These are phyloP conservation scores for Datura wrightii DNA, from an alignment of 257 asterid species.

Conservation along the genomic window DNA sequence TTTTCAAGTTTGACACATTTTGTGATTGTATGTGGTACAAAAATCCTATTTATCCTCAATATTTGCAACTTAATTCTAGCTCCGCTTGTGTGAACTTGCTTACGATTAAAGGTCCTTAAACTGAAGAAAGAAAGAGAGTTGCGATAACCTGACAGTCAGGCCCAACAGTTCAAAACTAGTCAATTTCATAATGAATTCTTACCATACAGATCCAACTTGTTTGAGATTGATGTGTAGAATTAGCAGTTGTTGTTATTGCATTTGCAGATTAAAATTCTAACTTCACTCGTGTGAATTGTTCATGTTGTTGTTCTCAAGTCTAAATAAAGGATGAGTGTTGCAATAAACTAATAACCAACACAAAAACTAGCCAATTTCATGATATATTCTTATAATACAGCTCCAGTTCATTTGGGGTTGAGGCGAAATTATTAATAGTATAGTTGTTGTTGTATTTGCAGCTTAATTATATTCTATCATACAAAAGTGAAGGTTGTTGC, in stretches of 20 bases:
- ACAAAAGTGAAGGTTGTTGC: background rate
- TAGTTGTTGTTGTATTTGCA: background rate
- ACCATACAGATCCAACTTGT: too few species aligned
- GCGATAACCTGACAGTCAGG: background rate
- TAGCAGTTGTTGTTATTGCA: too few species aligned
- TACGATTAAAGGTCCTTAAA: too few species aligned
- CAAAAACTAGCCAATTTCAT: background rate
- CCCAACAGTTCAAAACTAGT: background rate
- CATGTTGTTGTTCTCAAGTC: too few species aligned
- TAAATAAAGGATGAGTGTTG: background rate
- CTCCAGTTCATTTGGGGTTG: background rate
- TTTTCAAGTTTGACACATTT: background rate
- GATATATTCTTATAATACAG: background rate
- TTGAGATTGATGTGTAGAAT: too few species aligned
- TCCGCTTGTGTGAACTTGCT: background rate
- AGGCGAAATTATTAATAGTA: background rate
- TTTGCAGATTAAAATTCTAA: background rate
- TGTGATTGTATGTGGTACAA: background rate
- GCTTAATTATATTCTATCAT: background rate
- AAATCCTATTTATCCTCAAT: background rate
- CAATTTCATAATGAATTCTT: too few species aligned
- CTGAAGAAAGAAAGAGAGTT: background rate
- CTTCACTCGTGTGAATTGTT: background rate
- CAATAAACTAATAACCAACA: background rate
- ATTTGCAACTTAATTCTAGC: background rate